Evolutionary conservation across 441 rosid species (phyloP), one percentile per base, ranked within the genome.

Genomic region (Gossypium davidsonii): DNA sequence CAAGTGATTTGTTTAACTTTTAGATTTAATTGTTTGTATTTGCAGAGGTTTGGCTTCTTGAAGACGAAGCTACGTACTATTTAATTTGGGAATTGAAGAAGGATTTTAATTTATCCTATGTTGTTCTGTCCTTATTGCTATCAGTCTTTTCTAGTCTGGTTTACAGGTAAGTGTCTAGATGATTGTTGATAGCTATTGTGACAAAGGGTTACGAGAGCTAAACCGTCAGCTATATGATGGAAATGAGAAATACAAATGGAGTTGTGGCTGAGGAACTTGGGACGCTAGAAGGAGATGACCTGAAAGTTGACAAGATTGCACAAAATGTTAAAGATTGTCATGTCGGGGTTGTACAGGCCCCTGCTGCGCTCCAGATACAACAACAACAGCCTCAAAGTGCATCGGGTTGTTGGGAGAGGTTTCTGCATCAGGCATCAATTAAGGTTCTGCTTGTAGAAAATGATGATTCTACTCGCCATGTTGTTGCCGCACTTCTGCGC

Each of bases 381-480:
- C 86, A 60, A 78, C 81, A 84, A 46, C 89, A 75, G 64, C 78
- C 83, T 75, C 86, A 81, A 49, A 71, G 74, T 1, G 73, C 84
- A 2, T 70, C 59, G 71, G 88, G 83, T 72, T 81, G 85, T 48
- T 89, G 94, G 94, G 88, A 89, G 82, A 82, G 82, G 83, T 89
- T 87, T 85, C 94, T 88, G 34, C 88, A 81, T 78, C 66, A 83
- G 61, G 76, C 87, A 76, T 82, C 91, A 48, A 78, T 88, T 67
- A 88, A 84, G 80, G 93, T 88, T 78, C 80, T 90, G 12, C 89
- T 90, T n/a, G 89, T 88, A 51, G 93, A 90, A 65, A 79, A 86
- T 42, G 93, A 90, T 71, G 86, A 85, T 71, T 88, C 87, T 37
- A 90, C 96, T 53, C 89, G 96, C 18, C 88, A 87, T 70, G 82